These are phyloP conservation scores for Mucor plumbeus DNA, from an alignment of 371 early-diverging fungal genomes.

Conservation along the genomic window DNA sequence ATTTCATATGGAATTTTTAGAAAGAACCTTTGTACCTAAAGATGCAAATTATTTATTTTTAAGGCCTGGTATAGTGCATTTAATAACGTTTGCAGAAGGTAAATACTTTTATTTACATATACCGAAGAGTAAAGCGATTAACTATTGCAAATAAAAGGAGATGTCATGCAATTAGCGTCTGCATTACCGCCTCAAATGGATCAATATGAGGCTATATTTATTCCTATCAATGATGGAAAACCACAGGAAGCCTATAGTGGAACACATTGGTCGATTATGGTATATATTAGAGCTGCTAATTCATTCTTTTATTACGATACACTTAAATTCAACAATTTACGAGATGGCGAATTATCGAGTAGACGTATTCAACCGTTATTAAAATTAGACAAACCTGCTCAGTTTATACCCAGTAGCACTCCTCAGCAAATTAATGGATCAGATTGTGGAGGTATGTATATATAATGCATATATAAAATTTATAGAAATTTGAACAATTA, in stretches of 20 bases:
- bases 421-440: conserved; percentile 58
- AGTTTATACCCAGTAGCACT: conserved; percentile 38
- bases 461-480: background rate
- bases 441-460: conserved; percentile 52
- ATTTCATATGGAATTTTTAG: conserved; percentile 60
- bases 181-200: conserved; percentile 44
- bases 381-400: conserved; percentile 10
- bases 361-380: conserved; percentile 29
- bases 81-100: conserved; percentile 46
- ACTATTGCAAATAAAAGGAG: conserved; percentile 6
- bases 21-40: conserved; percentile 36
- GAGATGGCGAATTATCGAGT: conserved; percentile 31
- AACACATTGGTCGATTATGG: conserved; percentile 57
- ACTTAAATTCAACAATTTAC: conserved; percentile 36
- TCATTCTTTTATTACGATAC: conserved; percentile 58
- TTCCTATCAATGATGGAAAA: conserved; percentile 55
- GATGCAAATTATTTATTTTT: conserved; percentile 37
- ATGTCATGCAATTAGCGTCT: conserved; percentile 32
- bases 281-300: conserved; percentile 35
- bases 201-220: conserved; percentile 38
- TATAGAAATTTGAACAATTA: background rate
- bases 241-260: conserved; percentile 47
- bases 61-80: conserved; percentile 45
- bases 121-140: background rate
- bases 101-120: background rate